A percentile compares a stretch with the other conserved stretches of the same genome.
These are phyloP conservation scores for Candida xiaguanensis DNA, from an alignment of 805 yeast species.

Conservation along the genomic window DNA sequence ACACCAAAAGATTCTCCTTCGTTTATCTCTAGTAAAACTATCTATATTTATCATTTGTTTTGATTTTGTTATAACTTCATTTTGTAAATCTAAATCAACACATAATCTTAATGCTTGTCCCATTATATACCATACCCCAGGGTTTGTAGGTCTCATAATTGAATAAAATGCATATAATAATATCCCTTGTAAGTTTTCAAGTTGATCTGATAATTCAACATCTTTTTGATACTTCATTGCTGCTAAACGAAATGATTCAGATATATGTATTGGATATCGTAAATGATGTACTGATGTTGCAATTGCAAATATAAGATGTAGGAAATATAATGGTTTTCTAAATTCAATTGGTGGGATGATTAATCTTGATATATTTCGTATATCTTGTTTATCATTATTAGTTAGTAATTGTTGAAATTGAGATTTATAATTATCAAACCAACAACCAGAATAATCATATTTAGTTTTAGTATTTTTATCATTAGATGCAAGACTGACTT, in stretches of 20 bases:
- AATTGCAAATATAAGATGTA: constrained; percentile 76
- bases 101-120: constrained; percentile 78
- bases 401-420: constrained; percentile 35
- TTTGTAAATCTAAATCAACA: constrained; percentile 82
- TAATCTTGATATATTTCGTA: constrained; percentile 29
- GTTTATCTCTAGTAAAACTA: constrained; percentile 59
- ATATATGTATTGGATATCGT: constrained; percentile 59
- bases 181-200: constrained; percentile 73
- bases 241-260: constrained; percentile 67
- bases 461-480: constrained; percentile 45
- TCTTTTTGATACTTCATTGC: constrained; percentile 59
- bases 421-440: constrained; percentile 6
- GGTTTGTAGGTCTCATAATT: constrained; percentile 82
- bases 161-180: constrained; percentile 67
- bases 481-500: constrained; percentile 52
- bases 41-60: constrained; percentile 32
- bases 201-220: constrained; percentile 57
- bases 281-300: constrained; percentile 72
- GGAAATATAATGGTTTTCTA: constrained; percentile 60
- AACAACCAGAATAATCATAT: constrained; percentile 18
- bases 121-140: constrained; percentile 89
- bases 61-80: constrained; percentile 41
- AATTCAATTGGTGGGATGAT: constrained; percentile 45
- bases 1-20: constrained; percentile 85
- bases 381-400: constrained; percentile 16